Evolutionary conservation across 768 basidiomycete species (phyloP).

Genomic region (Cystofilobasidium bisporidii): DNA sequence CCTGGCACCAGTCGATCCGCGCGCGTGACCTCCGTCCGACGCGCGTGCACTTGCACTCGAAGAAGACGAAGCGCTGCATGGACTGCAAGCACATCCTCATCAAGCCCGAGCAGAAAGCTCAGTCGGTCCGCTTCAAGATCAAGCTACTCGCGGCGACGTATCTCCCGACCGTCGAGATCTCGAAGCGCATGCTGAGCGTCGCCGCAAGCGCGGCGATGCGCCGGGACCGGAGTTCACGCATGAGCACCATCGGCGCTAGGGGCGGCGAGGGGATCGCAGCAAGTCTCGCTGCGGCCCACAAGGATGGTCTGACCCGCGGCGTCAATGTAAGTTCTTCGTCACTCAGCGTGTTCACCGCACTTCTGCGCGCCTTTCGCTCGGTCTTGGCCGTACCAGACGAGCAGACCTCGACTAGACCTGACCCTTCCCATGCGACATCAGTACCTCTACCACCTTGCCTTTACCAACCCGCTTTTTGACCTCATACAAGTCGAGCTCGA

Average conservation of each 20-base stretch:
- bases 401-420: no score
- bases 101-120: slow-evolving; percentile 95
- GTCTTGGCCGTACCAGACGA: neutral
- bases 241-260: neutral
- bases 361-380: no score
- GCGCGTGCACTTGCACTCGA: slow-evolving; percentile 84
- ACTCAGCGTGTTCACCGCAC: no score
- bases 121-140: slow-evolving; percentile 89
- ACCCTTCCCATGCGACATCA: no score
- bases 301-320: slow-evolving; percentile 3
- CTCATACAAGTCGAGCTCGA: slow-evolving; percentile 84
- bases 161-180: slow-evolving; percentile 70
- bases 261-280: slow-evolving; percentile 26
- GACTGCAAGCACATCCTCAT: slow-evolving; percentile 91
- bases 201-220: slow-evolving; percentile 18
- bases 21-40: slow-evolving; percentile 70
- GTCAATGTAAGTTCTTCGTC: slow-evolving; percentile 11
- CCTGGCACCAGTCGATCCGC: slow-evolving; percentile 63
- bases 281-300: neutral
- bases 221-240: slow-evolving; percentile 9
- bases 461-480: slow-evolving; percentile 93
- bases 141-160: slow-evolving; percentile 94
- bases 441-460: slow-evolving; percentile 77
- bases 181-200: slow-evolving; percentile 10
- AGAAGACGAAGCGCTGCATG: slow-evolving; percentile 90